Evolutionary conservation across 352 stramenopile genomes (phyloP).

Genomic region (Pythium folliculosum): DNA sequence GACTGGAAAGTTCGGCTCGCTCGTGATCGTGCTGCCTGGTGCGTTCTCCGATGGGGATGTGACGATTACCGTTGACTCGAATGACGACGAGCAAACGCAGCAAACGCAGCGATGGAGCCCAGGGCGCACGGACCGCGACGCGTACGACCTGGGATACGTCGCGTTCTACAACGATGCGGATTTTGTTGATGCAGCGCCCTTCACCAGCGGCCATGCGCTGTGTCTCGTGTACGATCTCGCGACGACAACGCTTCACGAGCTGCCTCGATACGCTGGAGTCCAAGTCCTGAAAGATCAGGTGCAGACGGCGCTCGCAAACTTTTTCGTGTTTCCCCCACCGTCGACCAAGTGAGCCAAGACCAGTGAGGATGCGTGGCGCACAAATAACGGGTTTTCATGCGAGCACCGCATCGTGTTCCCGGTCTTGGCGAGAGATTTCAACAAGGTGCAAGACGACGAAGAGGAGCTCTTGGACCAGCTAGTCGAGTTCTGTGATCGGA

Average conservation of each 20-base stretch:
- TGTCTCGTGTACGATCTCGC: slow-evolving; percentile 16
- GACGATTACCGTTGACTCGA: not conserved
- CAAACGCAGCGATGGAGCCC: not conserved
- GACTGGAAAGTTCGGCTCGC: not conserved
- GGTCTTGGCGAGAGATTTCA: not conserved
- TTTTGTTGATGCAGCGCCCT: not conserved
- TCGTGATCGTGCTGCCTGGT: not conserved
- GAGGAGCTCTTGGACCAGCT: not conserved
- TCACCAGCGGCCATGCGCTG: not conserved
- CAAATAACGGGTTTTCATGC: not conserved
- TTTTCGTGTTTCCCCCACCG: not conserved
- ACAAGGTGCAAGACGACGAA: not conserved
- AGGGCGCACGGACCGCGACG: not conserved
- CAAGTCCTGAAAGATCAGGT: not conserved
- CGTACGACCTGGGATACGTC: not conserved
- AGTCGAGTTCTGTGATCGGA: not conserved
- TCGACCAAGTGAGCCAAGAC: not conserved
- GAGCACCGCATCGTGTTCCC: not conserved
- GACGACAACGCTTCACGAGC: slow-evolving; percentile 3
- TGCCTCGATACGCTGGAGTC: slow-evolving; percentile 15
- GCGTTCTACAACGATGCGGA: slow-evolving; percentile 5
- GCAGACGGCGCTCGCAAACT: not conserved
- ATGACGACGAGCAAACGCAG: too few species aligned
- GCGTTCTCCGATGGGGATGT: not conserved
- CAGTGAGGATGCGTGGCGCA: slow-evolving; percentile 3